Conservation (phyloP, 345 rosid genomes). For the Gossypium thurberi region DNA sequence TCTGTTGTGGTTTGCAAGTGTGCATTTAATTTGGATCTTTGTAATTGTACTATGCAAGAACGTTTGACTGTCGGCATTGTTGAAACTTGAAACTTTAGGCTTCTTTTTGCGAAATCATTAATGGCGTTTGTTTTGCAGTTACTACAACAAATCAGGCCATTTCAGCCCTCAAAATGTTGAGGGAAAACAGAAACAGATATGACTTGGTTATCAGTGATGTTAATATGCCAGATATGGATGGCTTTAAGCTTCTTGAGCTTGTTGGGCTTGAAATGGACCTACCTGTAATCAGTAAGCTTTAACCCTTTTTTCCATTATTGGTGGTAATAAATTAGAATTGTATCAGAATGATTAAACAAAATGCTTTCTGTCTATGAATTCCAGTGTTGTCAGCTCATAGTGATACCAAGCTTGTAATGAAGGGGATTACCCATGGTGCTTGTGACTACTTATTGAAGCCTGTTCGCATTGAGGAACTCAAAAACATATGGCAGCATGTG, state of each 20-base stretch:
- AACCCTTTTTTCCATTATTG: background rate
- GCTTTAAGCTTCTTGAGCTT: constrained; percentile 73
- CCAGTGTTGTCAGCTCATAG: constrained; percentile 83
- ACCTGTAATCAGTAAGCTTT: constrained; percentile 69
- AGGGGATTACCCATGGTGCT: constrained; percentile 87
- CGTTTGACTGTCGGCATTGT: background rate
- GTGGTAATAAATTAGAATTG: background rate
- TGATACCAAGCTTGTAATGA: constrained; percentile 69
- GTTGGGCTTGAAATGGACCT: constrained; percentile 85
- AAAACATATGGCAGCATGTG: constrained; percentile 93
- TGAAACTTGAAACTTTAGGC: background rate
- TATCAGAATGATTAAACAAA: background rate
- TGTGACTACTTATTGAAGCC: constrained; percentile 83
- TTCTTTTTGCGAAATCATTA: constrained; percentile 8
- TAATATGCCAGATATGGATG: constrained; percentile 77
- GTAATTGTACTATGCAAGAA: background rate
- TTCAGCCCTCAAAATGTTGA: constrained; percentile 45
- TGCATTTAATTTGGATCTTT: constrained; percentile 9
- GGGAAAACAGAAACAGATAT: constrained; percentile 46
- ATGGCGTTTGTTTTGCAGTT: constrained; percentile 32
- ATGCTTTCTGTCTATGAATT: constrained; percentile 12
- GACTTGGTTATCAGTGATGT: constrained; percentile 77
- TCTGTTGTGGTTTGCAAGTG: constrained; percentile 6
- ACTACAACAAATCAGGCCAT: constrained; percentile 52
- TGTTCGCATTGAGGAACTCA: constrained; percentile 67